Evolutionary conservation across 768 basidiomycete genomes (phyloP).

Genomic region (Xerocomus brunneocitrinus): DNA sequence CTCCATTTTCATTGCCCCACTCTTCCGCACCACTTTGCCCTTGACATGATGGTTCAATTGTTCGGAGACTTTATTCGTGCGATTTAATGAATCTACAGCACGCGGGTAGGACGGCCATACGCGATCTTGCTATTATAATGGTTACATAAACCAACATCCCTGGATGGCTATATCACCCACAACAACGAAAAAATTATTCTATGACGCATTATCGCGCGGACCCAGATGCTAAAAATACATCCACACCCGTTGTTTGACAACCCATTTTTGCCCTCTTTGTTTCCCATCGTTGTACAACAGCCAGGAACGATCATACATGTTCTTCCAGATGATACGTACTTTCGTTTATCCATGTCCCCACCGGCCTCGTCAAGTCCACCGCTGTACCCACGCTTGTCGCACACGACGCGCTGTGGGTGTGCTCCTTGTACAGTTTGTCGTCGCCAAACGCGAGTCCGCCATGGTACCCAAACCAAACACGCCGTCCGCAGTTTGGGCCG

Average conservation of each 20-base stretch:
- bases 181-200: neutral
- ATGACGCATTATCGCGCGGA: neutral
- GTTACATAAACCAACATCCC: neutral
- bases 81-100: neutral
- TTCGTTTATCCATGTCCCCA: neutral
- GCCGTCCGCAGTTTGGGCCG: conserved; percentile 35
- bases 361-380: neutral
- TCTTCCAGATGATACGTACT: neutral
- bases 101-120: neutral
- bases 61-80: neutral
- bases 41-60: neutral
- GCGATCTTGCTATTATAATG: neutral
- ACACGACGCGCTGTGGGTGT: neutral
- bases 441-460: neutral
- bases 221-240: neutral
- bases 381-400: neutral
- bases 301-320: neutral
- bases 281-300: neutral
- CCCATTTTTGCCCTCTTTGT: neutral
- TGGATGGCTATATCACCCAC: neutral
- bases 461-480: conserved; percentile 57
- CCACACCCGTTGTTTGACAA: neutral
- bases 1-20: neutral
- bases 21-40: neutral
- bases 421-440: neutral